phyloP scores from a whole-genome alignment of 495 filamentous ascomycete genomes.

The Daldinia caldariorum region DNA sequence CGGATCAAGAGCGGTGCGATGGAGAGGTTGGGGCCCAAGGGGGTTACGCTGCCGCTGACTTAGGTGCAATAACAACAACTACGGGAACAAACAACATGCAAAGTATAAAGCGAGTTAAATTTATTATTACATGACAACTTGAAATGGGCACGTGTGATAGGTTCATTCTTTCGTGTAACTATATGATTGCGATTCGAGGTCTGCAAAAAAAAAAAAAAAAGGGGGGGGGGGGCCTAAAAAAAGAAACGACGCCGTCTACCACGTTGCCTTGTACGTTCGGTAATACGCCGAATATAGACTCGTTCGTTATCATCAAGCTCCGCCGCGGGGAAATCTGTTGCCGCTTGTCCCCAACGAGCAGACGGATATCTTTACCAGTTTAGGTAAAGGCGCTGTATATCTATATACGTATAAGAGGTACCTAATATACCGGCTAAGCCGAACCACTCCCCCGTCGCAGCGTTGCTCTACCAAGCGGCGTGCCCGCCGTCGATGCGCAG shows the following conservation, averaged over 20 bases:
- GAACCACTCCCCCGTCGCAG: too few species aligned
- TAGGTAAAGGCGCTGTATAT: constrained; percentile 1
- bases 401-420: background rate
- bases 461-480: constrained; percentile 81
- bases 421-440: background rate
- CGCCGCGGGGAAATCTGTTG: background rate
- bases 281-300: constrained; percentile 32
- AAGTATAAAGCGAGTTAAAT: background rate
- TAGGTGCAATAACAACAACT: too few species aligned
- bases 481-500: constrained; percentile 86
- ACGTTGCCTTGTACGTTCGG: constrained; percentile 11
- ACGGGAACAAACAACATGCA: background rate
- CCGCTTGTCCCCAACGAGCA: background rate
- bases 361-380: constrained; percentile 15
- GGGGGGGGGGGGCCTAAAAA: too few species aligned
- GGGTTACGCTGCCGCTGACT: constrained; percentile 40
- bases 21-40: constrained; percentile 48
- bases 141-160: background rate
- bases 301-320: constrained; percentile 12
- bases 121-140: background rate
- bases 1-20: constrained; percentile 55
- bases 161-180: constrained; percentile 1
- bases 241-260: constrained; percentile 23
- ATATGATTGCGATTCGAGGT: constrained; percentile 32
- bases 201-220: constrained; percentile 20